Base-by-base conservation (phyloP, 768 basidiomycete genomes). In the Phylloporus scabripes region DNA sequence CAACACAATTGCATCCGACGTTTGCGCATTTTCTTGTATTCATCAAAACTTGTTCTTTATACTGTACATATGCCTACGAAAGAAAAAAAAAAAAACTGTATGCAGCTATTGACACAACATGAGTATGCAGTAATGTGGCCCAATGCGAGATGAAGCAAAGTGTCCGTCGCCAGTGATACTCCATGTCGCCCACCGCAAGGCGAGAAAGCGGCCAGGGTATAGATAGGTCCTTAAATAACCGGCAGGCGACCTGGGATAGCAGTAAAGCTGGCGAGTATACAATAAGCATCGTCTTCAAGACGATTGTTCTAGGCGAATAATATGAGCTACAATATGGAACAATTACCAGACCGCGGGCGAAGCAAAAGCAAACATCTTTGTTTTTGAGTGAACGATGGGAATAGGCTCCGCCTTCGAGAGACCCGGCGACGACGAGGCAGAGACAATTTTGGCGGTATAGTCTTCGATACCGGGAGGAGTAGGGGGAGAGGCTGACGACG, bases 301-400 rank as follows among this genome's bases (percentile, higher is more conserved):
- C 61, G 60, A 46, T 15, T 12, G 24, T 20, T 64, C 61, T 64
- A 59, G 50, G 31, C 47, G 55, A 50, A 56, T 66, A 45, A 53
- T 29, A 47, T 49, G 51, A 50, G 43, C 45, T 52, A 63, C 60
- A 60, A 56, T 54, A 59, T 21, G 33, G 41, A 1, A 9, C 17
- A 3, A 60, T 72, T 74, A 85, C 83, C 83, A 85, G 17, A 73
- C 71, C 1, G 82, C 71, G 0, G 81, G 80, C 1, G 76, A 68
- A 10, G 83, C 83, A 52, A 78, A 76, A 0, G 83, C 81, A 38
- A 82, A 85, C 74, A 82, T 82, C 62, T 81, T 79, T 6, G 63
- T 60, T 63, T 83, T 84, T 3, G 61, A 50, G 46, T 78, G 72
- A 17, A 63, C 56, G 23, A 69, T 48, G 0, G 57, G 56, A 1